These are phyloP conservation scores for Bonia amplexicaulis DNA, from an alignment of 176 grass and related monocot genomes.

Conservation along the genomic window DNA sequence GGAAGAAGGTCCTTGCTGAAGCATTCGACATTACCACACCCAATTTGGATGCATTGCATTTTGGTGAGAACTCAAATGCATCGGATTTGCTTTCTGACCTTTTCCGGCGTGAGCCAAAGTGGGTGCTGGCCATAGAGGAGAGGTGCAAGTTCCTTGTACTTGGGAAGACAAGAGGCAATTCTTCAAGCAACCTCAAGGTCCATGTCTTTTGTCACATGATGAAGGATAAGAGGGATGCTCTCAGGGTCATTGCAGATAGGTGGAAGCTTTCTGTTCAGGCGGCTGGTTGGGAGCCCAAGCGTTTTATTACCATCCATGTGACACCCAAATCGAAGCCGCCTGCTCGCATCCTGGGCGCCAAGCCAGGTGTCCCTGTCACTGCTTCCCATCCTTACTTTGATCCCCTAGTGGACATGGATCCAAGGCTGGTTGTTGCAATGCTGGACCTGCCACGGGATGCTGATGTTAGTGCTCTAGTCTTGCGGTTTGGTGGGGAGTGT, in stretches of 20 bases:
- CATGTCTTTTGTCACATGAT: slow-evolving; percentile 79
- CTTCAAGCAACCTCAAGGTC: slow-evolving; percentile 49
- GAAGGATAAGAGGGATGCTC: slow-evolving; percentile 82
- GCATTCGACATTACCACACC: slow-evolving; percentile 85
- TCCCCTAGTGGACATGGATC: slow-evolving; percentile 82
- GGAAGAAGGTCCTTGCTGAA: slow-evolving; percentile 77
- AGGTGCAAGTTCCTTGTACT: slow-evolving; percentile 90
- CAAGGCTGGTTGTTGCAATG: slow-evolving; percentile 84
- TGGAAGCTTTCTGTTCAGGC: slow-evolving; percentile 86
- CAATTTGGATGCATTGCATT: slow-evolving; percentile 84
- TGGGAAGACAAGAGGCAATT: slow-evolving; percentile 64
- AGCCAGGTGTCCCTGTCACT: slow-evolving; percentile 48
- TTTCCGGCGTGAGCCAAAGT: slow-evolving; percentile 79
- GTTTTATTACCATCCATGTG: slow-evolving; percentile 75
- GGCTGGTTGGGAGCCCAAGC: slow-evolving; percentile 79
- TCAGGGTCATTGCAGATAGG: slow-evolving; percentile 73
- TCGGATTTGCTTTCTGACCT: slow-evolving; percentile 62
- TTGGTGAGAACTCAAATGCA: slow-evolving; percentile 60
- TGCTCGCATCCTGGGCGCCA: slow-evolving; percentile 64
- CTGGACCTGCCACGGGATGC: slow-evolving; percentile 81
- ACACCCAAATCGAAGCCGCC: slow-evolving; percentile 78
- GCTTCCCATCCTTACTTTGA: slow-evolving; percentile 57
- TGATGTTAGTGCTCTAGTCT: slow-evolving; percentile 82
- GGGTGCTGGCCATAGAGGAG: slow-evolving; percentile 83
- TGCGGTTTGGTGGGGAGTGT: slow-evolving; percentile 94